Evolutionary conservation across 306 rosid genomes (phyloP), one percentile per base, ranked within the genome.

Genomic region (Dalbergia oliveri): DNA sequence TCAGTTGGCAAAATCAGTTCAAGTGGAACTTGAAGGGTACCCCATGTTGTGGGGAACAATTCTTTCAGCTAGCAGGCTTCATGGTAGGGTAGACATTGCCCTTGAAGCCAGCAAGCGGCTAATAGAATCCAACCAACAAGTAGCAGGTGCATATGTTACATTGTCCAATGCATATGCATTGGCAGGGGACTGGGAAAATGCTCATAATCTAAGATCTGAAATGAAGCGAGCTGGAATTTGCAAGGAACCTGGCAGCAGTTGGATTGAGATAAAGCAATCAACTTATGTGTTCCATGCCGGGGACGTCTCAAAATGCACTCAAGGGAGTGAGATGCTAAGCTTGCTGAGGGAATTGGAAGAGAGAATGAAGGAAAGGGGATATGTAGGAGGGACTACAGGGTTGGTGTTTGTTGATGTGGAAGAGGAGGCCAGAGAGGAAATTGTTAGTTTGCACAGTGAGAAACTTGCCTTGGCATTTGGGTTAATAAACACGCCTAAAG

Each of bases 171-270:
- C 94, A n/a, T 92, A 91, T 69, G 90, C 96, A 39, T 76, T 83
- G 69, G 88, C 88, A 34, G 94, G 97, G 50, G 94, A 92, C 43
- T 88, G 94, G 97, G 97, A 89, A 73, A 91, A 75, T 60, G 94
- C 87, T 49, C 87, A 85, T 18, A 79, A 59, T 61, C 80, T 89
- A 58, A 76, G 93, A 43, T 81, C 87, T 10, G 69, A 90, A 82
- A 92, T 94, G 97, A 92, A 89, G 88, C 88, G 57, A 10, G 41
- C 76, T 0, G 87, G 93, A 76, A 84, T 94, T 50, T 43, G 74
- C 18, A 94, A 94, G 83, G 94, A 92, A 81, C 97, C 94, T 0
- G 98, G 97, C 8, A 84, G 97, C 83, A 94, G 97, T 81, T 92
- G 97, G 98, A 78, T 94, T 35, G 97, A 92, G 87, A 79, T 94